Evolutionary conservation across 805 yeast genomes (phyloP).

Genomic region (Candida alai): DNA sequence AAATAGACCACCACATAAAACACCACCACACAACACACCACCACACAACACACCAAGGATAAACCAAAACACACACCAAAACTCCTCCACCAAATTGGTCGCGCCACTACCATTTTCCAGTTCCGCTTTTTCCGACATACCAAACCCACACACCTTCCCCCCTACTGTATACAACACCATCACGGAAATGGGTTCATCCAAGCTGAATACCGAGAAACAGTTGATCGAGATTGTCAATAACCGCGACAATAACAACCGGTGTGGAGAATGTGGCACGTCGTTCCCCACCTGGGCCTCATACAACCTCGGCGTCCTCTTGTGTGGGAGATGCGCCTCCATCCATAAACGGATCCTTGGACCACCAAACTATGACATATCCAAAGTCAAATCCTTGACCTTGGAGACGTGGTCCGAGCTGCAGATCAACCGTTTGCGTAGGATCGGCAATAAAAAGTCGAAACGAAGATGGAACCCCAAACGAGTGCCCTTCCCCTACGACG

Average conservation of each 20-base stretch:
- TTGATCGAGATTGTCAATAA: conserved; percentile 58
- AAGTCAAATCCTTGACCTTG: conserved; percentile 67
- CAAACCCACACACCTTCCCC: no score
- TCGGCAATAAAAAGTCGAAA: conserved; percentile 63
- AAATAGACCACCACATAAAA: no score
- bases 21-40: no score
- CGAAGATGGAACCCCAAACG: conserved; percentile 64
- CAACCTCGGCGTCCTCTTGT: conserved; percentile 63
- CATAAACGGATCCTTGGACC: conserved; percentile 62
- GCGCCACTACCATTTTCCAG: no score
- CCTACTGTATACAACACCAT: no score
- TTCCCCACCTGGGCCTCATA: conserved; percentile 60
- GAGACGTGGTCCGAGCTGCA: conserved; percentile 67
- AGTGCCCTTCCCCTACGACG: conserved; percentile 71
- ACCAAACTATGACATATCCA: conserved; percentile 44
- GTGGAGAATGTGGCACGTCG: conserved; percentile 73
- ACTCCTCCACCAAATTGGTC: no score
- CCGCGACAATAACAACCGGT: conserved; percentile 58
- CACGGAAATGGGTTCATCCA: no score
- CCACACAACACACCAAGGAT: no score
- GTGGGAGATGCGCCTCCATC: conserved; percentile 81
- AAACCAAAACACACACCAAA: no score
- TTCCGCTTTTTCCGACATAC: no score
- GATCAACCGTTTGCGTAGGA: conserved; percentile 38
- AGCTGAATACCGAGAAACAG: conserved; percentile 48